Base-by-base conservation (phyloP, 2,329 filamentous ascomycete genomes). In the Sarocladiaceae sp. region DNA sequence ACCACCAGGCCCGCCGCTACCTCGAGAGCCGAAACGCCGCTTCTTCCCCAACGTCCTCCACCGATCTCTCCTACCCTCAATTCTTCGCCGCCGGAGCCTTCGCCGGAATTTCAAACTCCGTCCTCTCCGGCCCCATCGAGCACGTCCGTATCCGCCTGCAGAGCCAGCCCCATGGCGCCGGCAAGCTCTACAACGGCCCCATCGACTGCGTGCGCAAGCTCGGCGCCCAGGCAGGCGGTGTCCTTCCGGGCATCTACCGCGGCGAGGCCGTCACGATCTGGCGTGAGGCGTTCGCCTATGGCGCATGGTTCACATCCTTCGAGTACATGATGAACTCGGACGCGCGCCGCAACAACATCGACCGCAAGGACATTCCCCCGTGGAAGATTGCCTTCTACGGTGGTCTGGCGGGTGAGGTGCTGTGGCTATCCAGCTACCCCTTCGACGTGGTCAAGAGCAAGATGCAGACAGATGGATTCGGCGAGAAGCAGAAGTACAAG, bases 361-460 rank as follows among this genome's bases (percentile, higher is more conserved):
- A 80, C 51, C 82, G 93, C 45, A 80, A 83, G 57, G 82, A 94
- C 1, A 80, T 98, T 29, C 80, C 88, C 13, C 82, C 78, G 43
- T 82, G 82, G 65, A 97, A 95, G 69, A 80, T 98, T 41, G 93
- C 93, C 11, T 69, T 88, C 11, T 98, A 97, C 63, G 93, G 93
- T 51, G 93, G 93, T 34, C 66, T 98, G 32, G 93, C 93, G 0
- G 93, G 93, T 54, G 93, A 98, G 73, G 88, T 82, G 43, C 76
- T 98, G 46, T 98, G 93, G 93, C 71, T 98, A 45, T 76, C 77
- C 27, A 95, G 88, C 60, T 98, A 98, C 68, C 93, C 93, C 18
- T 85, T 98, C 52, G 93, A 98, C 67, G 91, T 98, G 21, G 69
- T 98, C 67, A 98, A 98, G 85, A 95, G 88, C 68, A 97, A 95